Base-by-base conservation (phyloP, 495 filamentous ascomycete genomes). In the Podospora comata region DNA sequence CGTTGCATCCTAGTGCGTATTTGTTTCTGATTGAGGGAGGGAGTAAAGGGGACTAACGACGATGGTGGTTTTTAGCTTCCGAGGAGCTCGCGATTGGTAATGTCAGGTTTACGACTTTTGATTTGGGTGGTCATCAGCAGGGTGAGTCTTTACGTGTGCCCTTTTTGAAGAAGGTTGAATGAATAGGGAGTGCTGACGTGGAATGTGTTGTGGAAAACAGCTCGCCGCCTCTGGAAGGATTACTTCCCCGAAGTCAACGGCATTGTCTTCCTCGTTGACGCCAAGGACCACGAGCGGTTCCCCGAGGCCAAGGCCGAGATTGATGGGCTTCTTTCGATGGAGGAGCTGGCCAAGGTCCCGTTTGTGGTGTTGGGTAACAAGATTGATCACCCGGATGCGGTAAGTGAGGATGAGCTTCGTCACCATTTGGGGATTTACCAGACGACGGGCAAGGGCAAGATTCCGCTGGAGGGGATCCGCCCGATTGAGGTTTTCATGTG, bases 401-500 rank as follows among this genome's bases (percentile, higher is more conserved):
- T 97, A 61, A 91, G 88, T 71, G 94, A 99, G 87, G 94, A 98
- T 71, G 92, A 97, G 80, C 86, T 97, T 72, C 86, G 95, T 73
- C 87, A 92, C 77, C 90, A 92, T 77, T 82, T 98, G 62, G 95
- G 95, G 65, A 79, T 98, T 75, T 97, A 93, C 80, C 93, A 97
- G 83, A 98, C 94, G 32, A 97, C 95, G 65, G 95, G 96, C 71
- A 98, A 99, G 87, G 94, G 94, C 80, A 97, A 95, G 86, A 90
- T 97, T 65, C 93, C 92, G 66, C 85, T 97, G 71, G 94, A 99
- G 83, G 92, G 91, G 28, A 96, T 97, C 79, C 85, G 95, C 68
- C 93, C 95, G 15, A 95, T 98, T 76, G 95, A 99, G 86, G 90
- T 97, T 62, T 97, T 97, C 82, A 97, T 97, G 94, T 97, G 94